Conservation (phyloP, 768 basidiomycete genomes). For the Lentinula edodes region DNA sequence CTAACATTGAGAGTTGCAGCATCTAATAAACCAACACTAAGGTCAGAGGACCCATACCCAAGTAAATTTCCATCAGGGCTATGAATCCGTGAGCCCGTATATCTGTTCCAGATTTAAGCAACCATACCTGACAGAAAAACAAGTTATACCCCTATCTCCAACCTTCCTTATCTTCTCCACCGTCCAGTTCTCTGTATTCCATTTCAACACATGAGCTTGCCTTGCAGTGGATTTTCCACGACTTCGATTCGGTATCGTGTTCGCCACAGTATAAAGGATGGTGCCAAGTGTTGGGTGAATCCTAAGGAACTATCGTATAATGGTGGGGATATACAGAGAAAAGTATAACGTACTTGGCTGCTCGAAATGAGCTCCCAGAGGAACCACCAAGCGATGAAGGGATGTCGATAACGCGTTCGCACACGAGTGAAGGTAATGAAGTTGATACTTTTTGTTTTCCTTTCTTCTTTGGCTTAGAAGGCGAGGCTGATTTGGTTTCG, state of each 20-base stretch:
- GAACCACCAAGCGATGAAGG: constrained; percentile 44
- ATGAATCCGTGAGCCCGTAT: background rate
- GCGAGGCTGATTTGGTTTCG: constrained; percentile 11
- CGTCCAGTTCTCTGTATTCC: constrained; percentile 69
- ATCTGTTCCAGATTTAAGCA: background rate
- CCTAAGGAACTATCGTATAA: background rate
- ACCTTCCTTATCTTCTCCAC: constrained; percentile 64
- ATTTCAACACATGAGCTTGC: constrained; percentile 64
- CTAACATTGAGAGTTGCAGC: constrained; percentile 66
- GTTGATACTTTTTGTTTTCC: constrained; percentile 35
- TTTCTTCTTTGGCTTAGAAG: constrained; percentile 31
- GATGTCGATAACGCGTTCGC: constrained; percentile 47
- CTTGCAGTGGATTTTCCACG: constrained; percentile 49
- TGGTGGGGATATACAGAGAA: background rate
- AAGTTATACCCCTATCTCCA: constrained; percentile 76
- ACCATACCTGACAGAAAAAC: constrained; percentile 79
- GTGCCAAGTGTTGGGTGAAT: constrained; percentile 17
- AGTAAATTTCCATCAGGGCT: constrained; percentile 80
- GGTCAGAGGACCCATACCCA: constrained; percentile 84
- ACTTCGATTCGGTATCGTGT: constrained; percentile 57
- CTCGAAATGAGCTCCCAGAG: constrained; percentile 55
- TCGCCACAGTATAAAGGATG: constrained; percentile 66
- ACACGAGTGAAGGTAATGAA: constrained; percentile 24
- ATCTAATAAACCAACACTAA: constrained; percentile 81
- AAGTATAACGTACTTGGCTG: constrained; percentile 38